These are phyloP conservation scores for Peterozyma xylosa DNA, from an alignment of 805 yeast genomes.

Conservation along the genomic window DNA sequence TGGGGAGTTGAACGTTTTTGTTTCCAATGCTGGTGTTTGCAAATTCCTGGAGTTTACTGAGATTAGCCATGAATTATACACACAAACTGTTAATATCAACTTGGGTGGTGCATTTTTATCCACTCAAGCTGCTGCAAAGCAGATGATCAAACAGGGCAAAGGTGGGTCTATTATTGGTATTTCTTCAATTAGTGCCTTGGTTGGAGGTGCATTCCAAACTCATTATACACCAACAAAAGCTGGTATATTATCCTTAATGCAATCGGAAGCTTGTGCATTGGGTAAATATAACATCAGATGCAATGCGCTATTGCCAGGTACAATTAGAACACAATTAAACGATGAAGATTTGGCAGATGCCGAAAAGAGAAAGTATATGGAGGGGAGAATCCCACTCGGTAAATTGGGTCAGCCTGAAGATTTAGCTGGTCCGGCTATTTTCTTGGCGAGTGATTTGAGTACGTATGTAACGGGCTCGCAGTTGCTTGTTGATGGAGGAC, in stretches of 20 bases:
- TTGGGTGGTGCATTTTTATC: conserved; percentile 35
- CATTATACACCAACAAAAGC: conserved; percentile 43
- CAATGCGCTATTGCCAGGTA: conserved; percentile 39
- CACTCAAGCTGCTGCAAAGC: conserved; percentile 39
- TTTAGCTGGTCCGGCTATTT: conserved; percentile 34
- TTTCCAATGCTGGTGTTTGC: conserved; percentile 41
- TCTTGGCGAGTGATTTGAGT: conserved; percentile 29
- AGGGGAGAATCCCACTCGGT: conserved; percentile 30
- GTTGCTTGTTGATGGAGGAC: conserved; percentile 36
- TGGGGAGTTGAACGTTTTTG: conserved; percentile 32
- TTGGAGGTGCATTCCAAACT: conserved; percentile 37
- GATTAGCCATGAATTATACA: conserved; percentile 27
- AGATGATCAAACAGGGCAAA: conserved; percentile 34
- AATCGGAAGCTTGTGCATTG: conserved; percentile 33
- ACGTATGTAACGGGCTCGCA: conserved; percentile 33
- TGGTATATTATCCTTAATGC: conserved; percentile 36
- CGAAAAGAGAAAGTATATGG: conserved; percentile 28
- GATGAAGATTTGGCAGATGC: conserved; percentile 32
- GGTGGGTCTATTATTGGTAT: conserved; percentile 42
- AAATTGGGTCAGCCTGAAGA: conserved; percentile 30
- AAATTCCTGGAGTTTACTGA: conserved; percentile 32
- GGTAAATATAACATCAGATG: conserved; percentile 35
- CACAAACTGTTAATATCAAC: conserved; percentile 28
- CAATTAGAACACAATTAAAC: conserved; percentile 33
- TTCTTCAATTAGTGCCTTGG: conserved; percentile 33